Base-by-base conservation (phyloP, 352 stramenopile species). In the Discostella stelligera region DNA sequence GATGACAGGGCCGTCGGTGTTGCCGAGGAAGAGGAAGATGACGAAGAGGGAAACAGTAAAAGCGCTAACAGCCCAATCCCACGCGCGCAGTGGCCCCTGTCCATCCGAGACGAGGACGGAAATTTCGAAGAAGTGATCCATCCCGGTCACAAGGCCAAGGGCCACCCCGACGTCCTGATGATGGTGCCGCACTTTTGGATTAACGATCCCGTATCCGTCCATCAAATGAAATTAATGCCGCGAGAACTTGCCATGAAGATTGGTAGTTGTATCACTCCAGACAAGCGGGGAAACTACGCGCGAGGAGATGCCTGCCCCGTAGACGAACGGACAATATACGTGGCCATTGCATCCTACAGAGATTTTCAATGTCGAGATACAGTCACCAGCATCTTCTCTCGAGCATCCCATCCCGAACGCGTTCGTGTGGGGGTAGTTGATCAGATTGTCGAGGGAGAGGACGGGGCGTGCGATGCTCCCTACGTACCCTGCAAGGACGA, bases 341-440 rank as follows among this genome's bases (percentile, higher is more conserved):
- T 95, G 8, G 87, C 79, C 8, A 93, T 95, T 80, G 90, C 89
- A 2, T 91, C 78, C 6, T 95, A 95, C 70, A 66, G 91, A 54
- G 91, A 95, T 78, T 92, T 77, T 65, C 75, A 94, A 73, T 95
- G 91, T 75, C 61, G 80, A 9, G 71, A 86, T 30, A 95, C 91
- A 10, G 85, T 95, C 4, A 85, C 85, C 14, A 87, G 77, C 16
- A 89, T 89, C 8, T 93, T 95, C 53, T 55, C 56, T 1, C 21
- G 81, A 27, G 87, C 90, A 10, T 76, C 69, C n/a, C 61, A 88
- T 74, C 88, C 88, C 18, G 56, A 88, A 21, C 71, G 88, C n/a
- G 66, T 93, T 13, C 74, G 86, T 46, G 80, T 93, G 23, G 88
- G 63, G 25, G 83, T 95, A 4, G 84, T 94, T 3, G 85, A 94